Base-by-base conservation (phyloP, 352 stramenopile species). In the Paralagenidium karlingii region DNA sequence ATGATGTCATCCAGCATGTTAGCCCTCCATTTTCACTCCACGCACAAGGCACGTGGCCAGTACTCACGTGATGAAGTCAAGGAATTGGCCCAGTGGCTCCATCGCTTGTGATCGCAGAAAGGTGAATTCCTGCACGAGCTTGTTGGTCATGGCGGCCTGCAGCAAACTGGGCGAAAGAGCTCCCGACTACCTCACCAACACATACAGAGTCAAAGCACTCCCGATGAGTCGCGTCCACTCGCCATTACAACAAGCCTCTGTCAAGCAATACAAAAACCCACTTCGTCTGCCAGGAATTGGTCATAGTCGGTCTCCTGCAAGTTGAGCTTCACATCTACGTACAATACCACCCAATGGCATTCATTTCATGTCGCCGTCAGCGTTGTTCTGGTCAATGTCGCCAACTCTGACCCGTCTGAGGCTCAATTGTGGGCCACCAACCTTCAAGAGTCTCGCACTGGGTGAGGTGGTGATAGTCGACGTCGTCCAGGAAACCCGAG, bases 231-330 rank as follows among this genome's bases (percentile, higher is more conserved):
- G n/a, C n/a, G n/a, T n/a, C n/a, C n/a, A n/a, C n/a, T n/a, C n/a
- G n/a, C n/a, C n/a, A n/a, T n/a, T 13, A 33, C 13, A 33, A 33
- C 13, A 33, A 33, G 28, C 16, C 22, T 36, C 8, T 7, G 3
- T 7, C 30, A 36, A 22, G 19, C 3, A 22, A 51, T 42, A 6
- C 33, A 22, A 11, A 9, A 49, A 44, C 8, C 37, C 40, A 86
- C 76, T 63, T 97, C 90, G 59, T 98, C 89, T 9, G 82, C 75
- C 36, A 99, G 57, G 40, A 96, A 96, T 60, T 97, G 84, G 41
- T 91, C 81, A 53, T 98, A 99, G 70, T 99, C 96, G 11, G 91
- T 98, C 61, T 99, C 96, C 46, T 97, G 95, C 13, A 99, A 60
- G 55, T 99, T 99, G 22, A 89, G 62, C 57, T 88, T 91, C 47